Conservation (phyloP, 805 yeast genomes). For the Candida pini region DNA sequence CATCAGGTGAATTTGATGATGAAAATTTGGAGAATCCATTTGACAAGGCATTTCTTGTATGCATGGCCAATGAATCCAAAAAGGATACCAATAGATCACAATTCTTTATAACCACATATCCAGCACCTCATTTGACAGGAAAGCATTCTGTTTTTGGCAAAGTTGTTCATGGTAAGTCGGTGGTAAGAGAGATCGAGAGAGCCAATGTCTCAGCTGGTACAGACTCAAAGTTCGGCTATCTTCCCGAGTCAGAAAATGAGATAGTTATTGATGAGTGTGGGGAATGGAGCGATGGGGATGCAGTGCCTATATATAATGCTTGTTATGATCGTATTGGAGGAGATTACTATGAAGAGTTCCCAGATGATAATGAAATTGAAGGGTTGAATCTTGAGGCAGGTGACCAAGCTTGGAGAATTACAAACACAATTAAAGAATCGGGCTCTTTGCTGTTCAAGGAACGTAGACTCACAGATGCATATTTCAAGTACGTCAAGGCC, state of each 20-base stretch:
- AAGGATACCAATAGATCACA: conserved; percentile 53
- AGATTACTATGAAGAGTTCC: conserved; percentile 70
- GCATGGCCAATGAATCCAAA: conserved; percentile 59
- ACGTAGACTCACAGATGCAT: conserved; percentile 46
- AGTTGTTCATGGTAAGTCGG: conserved; percentile 63
- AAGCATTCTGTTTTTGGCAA: conserved; percentile 76
- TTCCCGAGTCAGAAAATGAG: conserved; percentile 34
- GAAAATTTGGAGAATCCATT: conserved; percentile 44
- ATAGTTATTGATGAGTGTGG: conserved; percentile 58
- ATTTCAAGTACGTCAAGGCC: conserved; percentile 60
- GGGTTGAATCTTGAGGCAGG: conserved; percentile 45
- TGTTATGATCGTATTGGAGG: conserved; percentile 58
- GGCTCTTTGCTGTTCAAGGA: conserved; percentile 57
- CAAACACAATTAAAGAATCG: conserved; percentile 56
- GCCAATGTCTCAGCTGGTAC: conserved; percentile 26
- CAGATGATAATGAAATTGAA: conserved; percentile 66
- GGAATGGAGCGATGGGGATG: conserved; percentile 47
- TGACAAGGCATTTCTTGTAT: conserved; percentile 46
- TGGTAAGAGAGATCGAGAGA: conserved; percentile 59
- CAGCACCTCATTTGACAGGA: conserved; percentile 69
- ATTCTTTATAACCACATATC: conserved; percentile 64
- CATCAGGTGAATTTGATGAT: conserved; percentile 40
- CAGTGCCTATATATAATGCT: conserved; percentile 57
- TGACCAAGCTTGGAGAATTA: conserved; percentile 44
- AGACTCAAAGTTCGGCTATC: background rate